phyloP scores from a whole-genome alignment of 2,329 filamentous ascomycete genomes.

The Chaetomium globosum region DNA sequence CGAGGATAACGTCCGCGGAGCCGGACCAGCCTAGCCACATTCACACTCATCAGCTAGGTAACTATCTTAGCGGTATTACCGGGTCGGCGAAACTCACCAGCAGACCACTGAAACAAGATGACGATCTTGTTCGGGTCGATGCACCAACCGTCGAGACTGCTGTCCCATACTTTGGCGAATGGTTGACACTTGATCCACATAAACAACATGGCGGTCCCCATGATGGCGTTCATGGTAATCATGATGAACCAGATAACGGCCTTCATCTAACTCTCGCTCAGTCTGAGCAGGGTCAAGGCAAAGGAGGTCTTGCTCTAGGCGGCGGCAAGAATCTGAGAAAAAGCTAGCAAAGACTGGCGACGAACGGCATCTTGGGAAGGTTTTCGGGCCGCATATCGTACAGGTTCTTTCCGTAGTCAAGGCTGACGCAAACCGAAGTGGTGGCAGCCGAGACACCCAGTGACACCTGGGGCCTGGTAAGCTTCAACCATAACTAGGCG shows the following conservation, averaged over 20 bases:
- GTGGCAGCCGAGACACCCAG: slow-evolving; percentile 33
- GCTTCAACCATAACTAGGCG: background rate
- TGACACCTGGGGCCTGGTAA: slow-evolving; percentile 10
- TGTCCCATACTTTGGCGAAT: slow-evolving; percentile 24
- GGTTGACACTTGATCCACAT: slow-evolving; percentile 29
- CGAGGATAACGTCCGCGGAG: slow-evolving; percentile 19
- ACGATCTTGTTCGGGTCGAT: slow-evolving; percentile 25
- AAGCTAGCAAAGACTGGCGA: slow-evolving; percentile 37
- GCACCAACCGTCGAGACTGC: slow-evolving; percentile 15
- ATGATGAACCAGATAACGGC: slow-evolving; percentile 39
- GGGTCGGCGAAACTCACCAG: slow-evolving; percentile 6
- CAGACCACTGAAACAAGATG: slow-evolving; percentile 25
- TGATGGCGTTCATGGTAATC: slow-evolving; percentile 38
- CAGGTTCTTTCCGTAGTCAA: slow-evolving; percentile 34
- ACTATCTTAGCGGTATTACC: rapidly evolving
- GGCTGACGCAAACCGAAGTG: slow-evolving; percentile 31
- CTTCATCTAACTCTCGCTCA: slow-evolving; percentile 38
- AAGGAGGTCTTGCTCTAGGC: slow-evolving; percentile 48
- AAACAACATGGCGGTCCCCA: slow-evolving; percentile 29
- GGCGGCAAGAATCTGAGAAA: slow-evolving; percentile 41
- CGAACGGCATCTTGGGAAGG: slow-evolving; percentile 30
- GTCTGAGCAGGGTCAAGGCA: slow-evolving; percentile 42
- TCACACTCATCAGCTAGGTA: background rate
- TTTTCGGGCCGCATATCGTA: slow-evolving; percentile 30
- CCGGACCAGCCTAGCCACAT: slow-evolving; percentile 21